Percentiles rank a stretch among this genome's conserved stretches.
These are phyloP conservation scores for Leccinum solheimii DNA, from an alignment of 1,284 basidiomycete genomes.

Conservation along the genomic window DNA sequence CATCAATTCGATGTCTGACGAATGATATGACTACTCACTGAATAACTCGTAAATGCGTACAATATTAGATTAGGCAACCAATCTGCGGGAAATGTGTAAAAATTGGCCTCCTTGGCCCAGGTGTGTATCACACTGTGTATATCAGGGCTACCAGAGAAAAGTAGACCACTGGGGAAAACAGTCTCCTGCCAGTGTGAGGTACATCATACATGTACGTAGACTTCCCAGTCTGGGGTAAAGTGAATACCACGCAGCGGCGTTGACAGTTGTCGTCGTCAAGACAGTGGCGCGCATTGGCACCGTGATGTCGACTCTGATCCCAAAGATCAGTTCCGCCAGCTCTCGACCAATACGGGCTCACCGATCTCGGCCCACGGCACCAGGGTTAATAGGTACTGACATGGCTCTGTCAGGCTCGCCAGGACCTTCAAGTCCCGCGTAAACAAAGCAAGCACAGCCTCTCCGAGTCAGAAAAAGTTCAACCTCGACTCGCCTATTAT, in stretches of 20 bases:
- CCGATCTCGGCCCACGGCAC: background rate
- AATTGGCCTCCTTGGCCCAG: constrained; percentile 8
- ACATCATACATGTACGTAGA: background rate
- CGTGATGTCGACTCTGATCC: background rate
- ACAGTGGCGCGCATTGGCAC: background rate
- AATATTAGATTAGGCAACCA: constrained; percentile 5
- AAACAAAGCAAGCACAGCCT: background rate
- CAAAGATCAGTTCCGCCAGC: background rate
- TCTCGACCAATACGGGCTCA: background rate
- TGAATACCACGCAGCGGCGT: background rate
- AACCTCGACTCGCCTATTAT: background rate
- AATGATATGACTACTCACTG: constrained; percentile 10
- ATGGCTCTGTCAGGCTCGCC: background rate
- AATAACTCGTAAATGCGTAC: constrained; percentile 11
- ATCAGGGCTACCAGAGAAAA: constrained; percentile 10
- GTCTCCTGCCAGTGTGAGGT: background rate
- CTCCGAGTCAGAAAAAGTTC: background rate
- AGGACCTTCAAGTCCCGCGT: too few species aligned
- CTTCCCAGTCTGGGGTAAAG: background rate
- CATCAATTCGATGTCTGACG: background rate
- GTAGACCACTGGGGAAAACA: background rate
- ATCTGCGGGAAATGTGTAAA: background rate
- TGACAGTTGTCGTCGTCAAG: background rate
- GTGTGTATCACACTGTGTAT: constrained; percentile 3
- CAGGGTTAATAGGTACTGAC: background rate